phyloP scores from a whole-genome alignment of 164 flowering plant genomes.

The Aristolochia fimbriata region DNA sequence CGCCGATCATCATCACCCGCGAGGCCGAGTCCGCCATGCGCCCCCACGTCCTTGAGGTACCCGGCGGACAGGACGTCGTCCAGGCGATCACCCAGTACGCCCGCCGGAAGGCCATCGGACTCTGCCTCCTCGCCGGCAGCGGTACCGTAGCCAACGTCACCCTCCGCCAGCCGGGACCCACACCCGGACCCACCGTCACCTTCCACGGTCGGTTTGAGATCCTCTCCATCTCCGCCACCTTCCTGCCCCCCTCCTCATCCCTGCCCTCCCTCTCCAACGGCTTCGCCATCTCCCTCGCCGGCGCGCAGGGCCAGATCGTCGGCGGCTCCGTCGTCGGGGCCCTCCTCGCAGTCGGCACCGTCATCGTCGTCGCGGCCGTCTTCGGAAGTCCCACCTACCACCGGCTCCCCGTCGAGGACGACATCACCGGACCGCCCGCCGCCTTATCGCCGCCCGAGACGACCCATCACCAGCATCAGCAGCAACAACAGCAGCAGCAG shows the following conservation, averaged over 20 bases:
- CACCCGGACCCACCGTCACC: conserved; percentile 43
- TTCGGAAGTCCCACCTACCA: conserved; percentile 42
- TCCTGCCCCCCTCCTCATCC: conserved; percentile 25
- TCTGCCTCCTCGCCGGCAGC: conserved; percentile 49
- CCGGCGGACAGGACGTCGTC: conserved; percentile 45
- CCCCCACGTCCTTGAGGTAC: conserved; percentile 56
- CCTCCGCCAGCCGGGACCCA: conserved; percentile 52
- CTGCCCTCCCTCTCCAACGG: conserved; percentile 10
- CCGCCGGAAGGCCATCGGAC: conserved; percentile 36
- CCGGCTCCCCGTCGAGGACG: conserved; percentile 35
- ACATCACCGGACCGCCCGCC: conserved; percentile 1
- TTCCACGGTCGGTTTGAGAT: conserved; percentile 73
- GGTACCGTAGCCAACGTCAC: conserved; percentile 65
- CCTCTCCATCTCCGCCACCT: conserved; percentile 56
- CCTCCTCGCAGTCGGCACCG: conserved; percentile 43
- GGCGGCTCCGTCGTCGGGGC: conserved; percentile 59
- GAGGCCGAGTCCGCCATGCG: conserved; percentile 49
- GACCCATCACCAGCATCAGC: not conserved
- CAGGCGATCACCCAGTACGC: conserved; percentile 36
- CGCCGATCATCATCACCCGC: conserved; percentile 46
- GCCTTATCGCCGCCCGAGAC: not conserved
- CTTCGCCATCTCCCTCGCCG: conserved; percentile 48
- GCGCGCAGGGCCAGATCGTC: conserved; percentile 67
- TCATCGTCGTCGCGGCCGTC: conserved; percentile 41
- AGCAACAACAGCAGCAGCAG: not conserved